Base-by-base conservation (phyloP, 2,329 filamentous ascomycete genomes). In the Aspergillus ruber region DNA sequence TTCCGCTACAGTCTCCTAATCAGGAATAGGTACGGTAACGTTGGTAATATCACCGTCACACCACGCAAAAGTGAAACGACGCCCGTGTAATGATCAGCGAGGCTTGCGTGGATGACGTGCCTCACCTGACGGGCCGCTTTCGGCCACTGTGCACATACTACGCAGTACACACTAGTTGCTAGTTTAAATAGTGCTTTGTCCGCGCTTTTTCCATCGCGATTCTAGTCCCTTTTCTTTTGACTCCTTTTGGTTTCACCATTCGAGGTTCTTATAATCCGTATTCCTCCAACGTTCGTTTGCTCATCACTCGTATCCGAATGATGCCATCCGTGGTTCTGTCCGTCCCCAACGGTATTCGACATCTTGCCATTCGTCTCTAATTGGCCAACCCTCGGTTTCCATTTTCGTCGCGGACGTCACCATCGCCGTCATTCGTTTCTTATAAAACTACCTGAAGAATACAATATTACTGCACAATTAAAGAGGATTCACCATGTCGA, bases 41-140 rank as follows among this genome's bases (percentile, higher is more conserved):
- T 10, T 12, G 7, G 36, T 39, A 39, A 39, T 39, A 39, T 18
- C 4, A 39, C 36, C 17, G 36, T 39, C 36, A 39, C 36, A 39
- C 36, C 15, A 18, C 15, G 6, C 3, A 7, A 17, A 9, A 20
- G 15, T 39, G 36, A 39, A 39, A 39, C 36, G 36, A 15, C 15
- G 15, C 36, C 36, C 17, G 36, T 39, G 36, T 17, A 39, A 39
- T 17, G 56, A 59, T 59, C 56, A 52, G 49, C 56, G 44, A 40
- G 36, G 56, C 50, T 59, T 59, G 55, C 56, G 56, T 57, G 56
- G 56, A 57, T 53, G 52, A 56, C 54, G 54, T 53, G 52, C 43
- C 46, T 45, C 44, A 54, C 47, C 42, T 48, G 47, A 51, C 48
- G 29, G 17, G 20, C 40, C 40, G 40, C 40, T 41, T 46, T 53